These are phyloP conservation scores for Diaporthe longicolla DNA, from an alignment of 2,329 filamentous ascomycete species.

Conservation along the genomic window DNA sequence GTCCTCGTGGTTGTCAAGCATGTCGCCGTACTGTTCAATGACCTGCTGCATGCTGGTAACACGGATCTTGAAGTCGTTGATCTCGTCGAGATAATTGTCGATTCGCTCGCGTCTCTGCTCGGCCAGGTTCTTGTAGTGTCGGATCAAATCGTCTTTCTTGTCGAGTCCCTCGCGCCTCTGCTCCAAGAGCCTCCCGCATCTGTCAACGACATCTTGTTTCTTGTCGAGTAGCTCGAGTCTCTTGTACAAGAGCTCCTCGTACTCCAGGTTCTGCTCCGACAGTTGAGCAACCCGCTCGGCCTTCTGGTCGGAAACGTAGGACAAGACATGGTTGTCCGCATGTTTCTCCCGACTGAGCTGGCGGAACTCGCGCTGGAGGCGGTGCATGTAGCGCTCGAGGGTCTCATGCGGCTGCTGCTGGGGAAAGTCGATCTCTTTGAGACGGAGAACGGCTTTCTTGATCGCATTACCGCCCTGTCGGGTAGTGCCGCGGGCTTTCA, in stretches of 20 bases:
- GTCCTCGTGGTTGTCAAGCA: background rate
- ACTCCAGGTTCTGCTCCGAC: background rate
- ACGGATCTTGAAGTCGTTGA: too few relatives aligned
- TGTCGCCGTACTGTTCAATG: background rate
- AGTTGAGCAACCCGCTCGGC: background rate
- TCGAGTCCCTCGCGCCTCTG: background rate
- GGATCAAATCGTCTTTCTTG: too few relatives aligned
- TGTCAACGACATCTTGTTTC: too few relatives aligned
- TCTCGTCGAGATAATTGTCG: too few relatives aligned
- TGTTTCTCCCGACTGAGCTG: too few relatives aligned
- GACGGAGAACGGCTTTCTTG: background rate
- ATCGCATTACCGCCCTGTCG: background rate
- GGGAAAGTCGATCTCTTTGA: background rate
- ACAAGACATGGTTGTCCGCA: background rate
- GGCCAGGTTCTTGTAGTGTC: too few relatives aligned
- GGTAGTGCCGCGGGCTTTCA: background rate
- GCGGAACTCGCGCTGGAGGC: background rate
- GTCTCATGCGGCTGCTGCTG: background rate
- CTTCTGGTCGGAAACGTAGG: background rate
- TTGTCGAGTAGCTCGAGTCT: too few relatives aligned
- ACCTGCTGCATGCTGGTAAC: background rate
- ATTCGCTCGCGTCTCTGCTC: too few relatives aligned
- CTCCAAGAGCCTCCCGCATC: background rate
- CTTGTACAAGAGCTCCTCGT: background rate
- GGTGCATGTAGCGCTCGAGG: background rate